Percentiles rank a stretch among this genome's conserved stretches.
These are phyloP conservation scores for Aspergillus tamarii DNA, from an alignment of 2,329 filamentous ascomycete species.

Conservation along the genomic window DNA sequence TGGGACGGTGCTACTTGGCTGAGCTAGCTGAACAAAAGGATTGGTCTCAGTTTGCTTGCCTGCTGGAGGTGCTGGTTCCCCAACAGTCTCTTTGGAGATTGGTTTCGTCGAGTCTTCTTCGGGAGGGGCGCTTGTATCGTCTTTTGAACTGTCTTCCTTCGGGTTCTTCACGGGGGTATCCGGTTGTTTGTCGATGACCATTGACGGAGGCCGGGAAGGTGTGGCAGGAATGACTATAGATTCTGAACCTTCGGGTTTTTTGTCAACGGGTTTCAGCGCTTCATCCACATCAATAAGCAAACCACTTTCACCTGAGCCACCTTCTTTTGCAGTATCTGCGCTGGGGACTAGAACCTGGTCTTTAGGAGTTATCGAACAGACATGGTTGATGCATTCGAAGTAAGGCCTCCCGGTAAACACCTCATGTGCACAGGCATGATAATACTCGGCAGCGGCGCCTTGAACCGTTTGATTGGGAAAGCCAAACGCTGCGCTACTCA, in stretches of 20 bases:
- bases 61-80: constrained; percentile 6
- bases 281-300: constrained; percentile 28
- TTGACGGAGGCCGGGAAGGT: not conserved
- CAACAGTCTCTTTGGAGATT: not conserved
- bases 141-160: not conserved
- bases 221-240: not conserved
- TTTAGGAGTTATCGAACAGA: constrained; percentile 42
- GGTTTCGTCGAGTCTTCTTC: not conserved
- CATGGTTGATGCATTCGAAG: constrained; percentile 49
- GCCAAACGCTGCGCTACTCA: constrained; percentile 26
- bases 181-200: not conserved
- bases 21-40: constrained; percentile 17
- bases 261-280: constrained; percentile 5
- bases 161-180: not conserved
- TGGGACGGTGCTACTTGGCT: not conserved
- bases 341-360: constrained; percentile 21
- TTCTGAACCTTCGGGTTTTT: constrained; percentile 1
- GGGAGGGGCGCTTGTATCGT: not conserved
- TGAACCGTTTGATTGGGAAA: constrained; percentile 32
- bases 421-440: constrained; percentile 50
- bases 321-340: not conserved
- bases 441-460: constrained; percentile 46
- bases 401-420: constrained; percentile 44
- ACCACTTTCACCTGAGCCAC: not conserved
- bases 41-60: constrained; percentile 9